These are phyloP conservation scores for Fusarium gaditjirri DNA, from an alignment of 2,329 filamentous ascomycete species.

Conservation along the genomic window DNA sequence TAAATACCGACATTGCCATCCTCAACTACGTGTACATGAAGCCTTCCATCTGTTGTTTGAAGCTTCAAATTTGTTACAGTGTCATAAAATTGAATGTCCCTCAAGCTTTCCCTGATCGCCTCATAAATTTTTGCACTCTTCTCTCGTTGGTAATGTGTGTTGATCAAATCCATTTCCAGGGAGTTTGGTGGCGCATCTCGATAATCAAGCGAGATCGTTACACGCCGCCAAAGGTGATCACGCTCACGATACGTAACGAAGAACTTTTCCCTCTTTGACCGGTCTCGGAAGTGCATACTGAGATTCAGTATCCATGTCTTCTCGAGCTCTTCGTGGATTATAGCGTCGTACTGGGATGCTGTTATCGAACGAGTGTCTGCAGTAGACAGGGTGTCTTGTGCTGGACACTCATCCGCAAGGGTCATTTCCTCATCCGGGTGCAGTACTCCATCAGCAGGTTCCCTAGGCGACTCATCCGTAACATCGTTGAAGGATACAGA, in stretches of 20 bases:
- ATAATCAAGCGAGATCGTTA: slow-evolving; percentile 96
- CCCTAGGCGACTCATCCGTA: slow-evolving; percentile 20
- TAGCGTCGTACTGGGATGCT: slow-evolving; percentile 66
- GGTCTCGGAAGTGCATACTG: slow-evolving; percentile 97
- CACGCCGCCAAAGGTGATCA: slow-evolving; percentile 81
- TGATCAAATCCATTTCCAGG: slow-evolving; percentile 83
- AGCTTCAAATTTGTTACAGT: slow-evolving; percentile 96
- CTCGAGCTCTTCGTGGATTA: slow-evolving; percentile 84
- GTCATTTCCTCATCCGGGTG: slow-evolving; percentile 37
- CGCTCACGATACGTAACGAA: slow-evolving; percentile 93
- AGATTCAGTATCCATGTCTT: slow-evolving; percentile 94
- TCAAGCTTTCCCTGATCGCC: slow-evolving; percentile 88
- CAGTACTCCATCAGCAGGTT: not conserved
- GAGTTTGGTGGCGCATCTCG: slow-evolving; percentile 81
- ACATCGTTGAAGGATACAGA: slow-evolving; percentile 30
- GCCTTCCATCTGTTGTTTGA: slow-evolving; percentile 84
- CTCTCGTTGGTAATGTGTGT: slow-evolving; percentile 85
- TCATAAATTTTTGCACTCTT: slow-evolving; percentile 95
- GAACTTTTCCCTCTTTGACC: slow-evolving; percentile 94
- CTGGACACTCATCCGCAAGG: slow-evolving; percentile 34
- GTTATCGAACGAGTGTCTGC: slow-evolving; percentile 61
- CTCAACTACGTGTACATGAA: slow-evolving; percentile 98
- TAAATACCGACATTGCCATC: slow-evolving; percentile 76
- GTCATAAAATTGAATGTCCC: slow-evolving; percentile 95
- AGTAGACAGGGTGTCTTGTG: slow-evolving; percentile 48